phyloP scores from a whole-genome alignment of 2,329 filamentous ascomycete species.

The Colletotrichum theobromicola region DNA sequence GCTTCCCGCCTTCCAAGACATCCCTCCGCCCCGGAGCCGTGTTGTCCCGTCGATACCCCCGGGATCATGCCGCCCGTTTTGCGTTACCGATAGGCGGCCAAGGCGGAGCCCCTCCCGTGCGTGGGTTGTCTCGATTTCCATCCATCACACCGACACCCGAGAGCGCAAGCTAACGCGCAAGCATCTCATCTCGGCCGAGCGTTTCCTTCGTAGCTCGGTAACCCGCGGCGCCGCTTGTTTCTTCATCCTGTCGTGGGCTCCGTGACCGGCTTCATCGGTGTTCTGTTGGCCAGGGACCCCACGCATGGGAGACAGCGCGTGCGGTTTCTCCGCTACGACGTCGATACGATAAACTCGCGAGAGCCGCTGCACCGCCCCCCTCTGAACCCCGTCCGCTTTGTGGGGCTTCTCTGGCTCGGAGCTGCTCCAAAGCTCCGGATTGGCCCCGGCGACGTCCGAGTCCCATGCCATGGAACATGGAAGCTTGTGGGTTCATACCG shows the following conservation, averaged over 20 bases:
- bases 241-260: neutral
- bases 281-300: neutral
- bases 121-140: neutral
- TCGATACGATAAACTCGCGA: neutral
- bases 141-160: neutral
- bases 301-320: neutral
- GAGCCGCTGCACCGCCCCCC: neutral
- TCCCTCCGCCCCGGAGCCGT: neutral
- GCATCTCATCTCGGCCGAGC: neutral
- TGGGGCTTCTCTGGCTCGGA: neutral
- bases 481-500: neutral
- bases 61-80: neutral
- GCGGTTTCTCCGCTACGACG: neutral
- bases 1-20: neutral
- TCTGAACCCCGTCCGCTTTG: neutral
- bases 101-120: neutral
- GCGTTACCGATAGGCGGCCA: neutral
- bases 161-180: neutral
- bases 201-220: neutral
- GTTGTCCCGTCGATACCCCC: neutral
- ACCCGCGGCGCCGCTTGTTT: neutral
- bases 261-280: neutral
- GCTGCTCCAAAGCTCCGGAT: neutral
- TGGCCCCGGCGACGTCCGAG: slow-evolving; percentile 10
- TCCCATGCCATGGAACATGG: neutral